Evolutionary conservation across 1,284 basidiomycete species (phyloP).

Genomic region (Malassezia arunalokei): DNA sequence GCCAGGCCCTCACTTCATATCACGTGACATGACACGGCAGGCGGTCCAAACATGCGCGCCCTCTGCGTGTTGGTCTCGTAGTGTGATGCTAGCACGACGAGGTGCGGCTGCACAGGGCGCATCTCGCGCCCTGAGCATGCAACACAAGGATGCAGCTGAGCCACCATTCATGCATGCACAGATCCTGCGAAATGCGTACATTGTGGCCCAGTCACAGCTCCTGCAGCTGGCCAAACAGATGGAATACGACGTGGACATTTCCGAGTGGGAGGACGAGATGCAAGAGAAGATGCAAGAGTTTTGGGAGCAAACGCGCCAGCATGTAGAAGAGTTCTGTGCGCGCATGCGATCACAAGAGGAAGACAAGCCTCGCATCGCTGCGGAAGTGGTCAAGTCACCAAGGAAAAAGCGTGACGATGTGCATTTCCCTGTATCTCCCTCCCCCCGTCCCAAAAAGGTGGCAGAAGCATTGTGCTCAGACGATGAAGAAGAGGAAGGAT

Average conservation of each 20-base stretch:
- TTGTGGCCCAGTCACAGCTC: slow-evolving; percentile 16
- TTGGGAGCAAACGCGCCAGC: slow-evolving; percentile 11
- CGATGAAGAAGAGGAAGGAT: neutral
- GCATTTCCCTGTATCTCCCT: neutral
- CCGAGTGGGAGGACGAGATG: slow-evolving; percentile 9
- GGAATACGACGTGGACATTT: slow-evolving; percentile 12
- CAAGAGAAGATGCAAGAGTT: slow-evolving; percentile 15
- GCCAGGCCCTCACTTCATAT: neutral
- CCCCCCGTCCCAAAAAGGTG: neutral
- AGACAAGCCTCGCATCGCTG: neutral
- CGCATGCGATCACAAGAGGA: slow-evolving; percentile 1
- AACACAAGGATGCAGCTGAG: too few relatives aligned
- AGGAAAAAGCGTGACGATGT: slow-evolving; percentile 1
- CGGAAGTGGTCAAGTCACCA: slow-evolving; percentile 16
- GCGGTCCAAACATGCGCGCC: slow-evolving; percentile 9
- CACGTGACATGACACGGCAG: slow-evolving; percentile 1
- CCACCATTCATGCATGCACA: slow-evolving; percentile 3
- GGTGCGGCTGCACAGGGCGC: slow-evolving; percentile 1
- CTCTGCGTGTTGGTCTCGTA: neutral
- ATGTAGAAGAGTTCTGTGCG: slow-evolving; percentile 10
- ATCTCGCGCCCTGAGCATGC: neutral
- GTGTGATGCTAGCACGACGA: slow-evolving; percentile 11
- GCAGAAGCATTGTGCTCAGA: neutral
- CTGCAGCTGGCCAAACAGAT: slow-evolving; percentile 17
- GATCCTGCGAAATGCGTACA: slow-evolving; percentile 14